Conservation (phyloP, 306 rosid genomes). For the Cucurbita argyrosperma region DNA sequence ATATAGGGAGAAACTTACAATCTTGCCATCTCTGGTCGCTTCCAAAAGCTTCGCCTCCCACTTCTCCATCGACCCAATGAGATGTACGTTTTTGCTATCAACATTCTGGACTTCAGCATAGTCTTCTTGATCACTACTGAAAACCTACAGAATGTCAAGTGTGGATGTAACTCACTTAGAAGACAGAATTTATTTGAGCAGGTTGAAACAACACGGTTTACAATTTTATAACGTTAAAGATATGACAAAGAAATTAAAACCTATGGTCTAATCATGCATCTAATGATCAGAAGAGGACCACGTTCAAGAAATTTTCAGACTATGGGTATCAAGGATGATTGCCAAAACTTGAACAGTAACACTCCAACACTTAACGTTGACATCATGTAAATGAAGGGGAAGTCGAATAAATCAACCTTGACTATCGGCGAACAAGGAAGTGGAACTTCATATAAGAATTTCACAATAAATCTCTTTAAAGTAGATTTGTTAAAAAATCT, state of each 20-base stretch:
- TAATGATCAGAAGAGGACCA: neutral
- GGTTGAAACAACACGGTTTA: neutral
- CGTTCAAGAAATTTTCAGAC: neutral
- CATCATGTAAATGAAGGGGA: neutral
- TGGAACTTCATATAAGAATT: neutral
- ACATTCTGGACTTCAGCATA: constrained; percentile 13
- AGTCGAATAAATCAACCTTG: neutral
- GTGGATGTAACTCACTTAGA: neutral
- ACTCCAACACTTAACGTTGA: neutral
- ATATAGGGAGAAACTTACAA: constrained; percentile 31
- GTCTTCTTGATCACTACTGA: constrained; percentile 10
- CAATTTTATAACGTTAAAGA: neutral
- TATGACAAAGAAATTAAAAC: neutral
- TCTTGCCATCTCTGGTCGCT: constrained; percentile 50
- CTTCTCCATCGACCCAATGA: constrained; percentile 41
- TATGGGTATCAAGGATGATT: neutral
- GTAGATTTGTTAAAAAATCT: neutral
- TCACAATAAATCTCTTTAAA: neutral
- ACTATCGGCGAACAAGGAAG: neutral
- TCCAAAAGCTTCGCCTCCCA: constrained; percentile 69
- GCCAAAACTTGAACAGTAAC: neutral
- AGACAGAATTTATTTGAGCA: neutral
- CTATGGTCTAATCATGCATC: neutral
- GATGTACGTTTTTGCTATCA: constrained; percentile 47
- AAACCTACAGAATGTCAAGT: constrained; percentile 1